Evolutionary conservation across 2,329 filamentous ascomycete species (phyloP).

Genomic region (Beauveria rudraprayagi): DNA sequence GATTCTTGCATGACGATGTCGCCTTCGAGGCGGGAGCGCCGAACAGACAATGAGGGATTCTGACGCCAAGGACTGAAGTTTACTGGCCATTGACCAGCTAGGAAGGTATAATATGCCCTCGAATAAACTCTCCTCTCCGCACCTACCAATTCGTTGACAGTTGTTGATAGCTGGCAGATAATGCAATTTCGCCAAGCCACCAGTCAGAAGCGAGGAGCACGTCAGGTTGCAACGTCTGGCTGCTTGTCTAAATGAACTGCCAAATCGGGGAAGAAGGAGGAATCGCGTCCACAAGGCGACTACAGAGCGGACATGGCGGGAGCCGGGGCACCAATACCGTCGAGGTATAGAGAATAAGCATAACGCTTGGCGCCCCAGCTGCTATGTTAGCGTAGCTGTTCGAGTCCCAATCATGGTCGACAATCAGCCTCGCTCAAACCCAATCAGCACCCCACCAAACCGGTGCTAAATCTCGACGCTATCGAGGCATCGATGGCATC

Average conservation of each 20-base stretch:
- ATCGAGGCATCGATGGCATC: not conserved
- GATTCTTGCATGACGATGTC: not conserved
- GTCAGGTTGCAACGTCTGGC: slow-evolving; percentile 1
- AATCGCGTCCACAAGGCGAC: not conserved
- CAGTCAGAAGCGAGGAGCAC: not conserved
- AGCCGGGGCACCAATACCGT: not conserved
- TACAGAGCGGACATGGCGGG: too few species aligned
- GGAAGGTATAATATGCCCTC: not conserved
- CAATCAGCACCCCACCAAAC: not conserved
- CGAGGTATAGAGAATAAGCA: not conserved
- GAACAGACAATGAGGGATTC: not conserved
- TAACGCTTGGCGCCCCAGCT: slow-evolving; percentile 6
- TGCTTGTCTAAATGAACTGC: not conserved
- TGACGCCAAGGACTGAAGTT: not conserved
- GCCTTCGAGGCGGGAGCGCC: not conserved
- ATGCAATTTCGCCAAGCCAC: not conserved
- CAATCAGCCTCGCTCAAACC: not conserved
- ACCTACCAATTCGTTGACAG: not conserved
- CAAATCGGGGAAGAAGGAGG: not conserved
- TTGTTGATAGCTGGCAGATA: not conserved
- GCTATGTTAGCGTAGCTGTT: not conserved
- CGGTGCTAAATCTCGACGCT: not conserved
- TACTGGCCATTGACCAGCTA: not conserved
- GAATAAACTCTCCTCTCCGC: not conserved
- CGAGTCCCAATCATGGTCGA: not conserved